Conservation (phyloP, 441 rosid genomes). For the Rhodomyrtus psidioides region DNA sequence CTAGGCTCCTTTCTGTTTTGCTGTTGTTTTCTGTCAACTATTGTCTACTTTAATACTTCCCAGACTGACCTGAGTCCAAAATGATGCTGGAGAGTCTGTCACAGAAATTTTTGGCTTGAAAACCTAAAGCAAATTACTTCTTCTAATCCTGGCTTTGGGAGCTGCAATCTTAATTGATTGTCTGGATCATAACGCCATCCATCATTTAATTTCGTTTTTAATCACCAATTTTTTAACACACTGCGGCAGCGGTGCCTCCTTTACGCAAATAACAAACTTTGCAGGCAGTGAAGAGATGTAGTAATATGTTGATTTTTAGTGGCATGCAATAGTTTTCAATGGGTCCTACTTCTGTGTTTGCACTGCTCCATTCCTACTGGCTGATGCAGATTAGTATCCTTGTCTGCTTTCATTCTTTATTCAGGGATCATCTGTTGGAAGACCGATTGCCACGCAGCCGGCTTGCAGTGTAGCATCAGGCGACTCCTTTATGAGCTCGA, state of each 20-base stretch:
- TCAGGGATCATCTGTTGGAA: conserved; percentile 51
- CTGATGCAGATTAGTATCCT: not conserved
- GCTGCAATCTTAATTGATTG: not conserved
- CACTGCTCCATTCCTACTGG: not conserved
- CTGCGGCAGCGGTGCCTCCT: not conserved
- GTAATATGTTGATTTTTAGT: not conserved
- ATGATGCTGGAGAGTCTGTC: not conserved
- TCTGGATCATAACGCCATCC: not conserved
- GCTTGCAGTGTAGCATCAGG: conserved; percentile 75
- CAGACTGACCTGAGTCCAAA: not conserved
- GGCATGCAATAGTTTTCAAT: not conserved
- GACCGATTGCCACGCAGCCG: conserved; percentile 48
- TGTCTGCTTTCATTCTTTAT: not conserved
- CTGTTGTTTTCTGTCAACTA: not conserved
- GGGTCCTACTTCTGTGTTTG: not conserved
- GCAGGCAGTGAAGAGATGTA: not conserved
- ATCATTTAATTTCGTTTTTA: not conserved
- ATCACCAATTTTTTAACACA: not conserved
- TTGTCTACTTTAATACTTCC: not conserved
- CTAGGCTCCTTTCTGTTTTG: not conserved
- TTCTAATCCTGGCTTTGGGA: not conserved
- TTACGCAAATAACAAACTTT: not conserved
- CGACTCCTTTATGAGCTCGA: conserved; percentile 69
- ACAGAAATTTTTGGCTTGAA: not conserved
- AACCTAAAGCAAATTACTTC: not conserved